A percentile compares a stretch with the other conserved stretches of the same genome.
Evolutionary conservation across 345 rosid species (phyloP).

Genomic region (Linum lewisii): DNA sequence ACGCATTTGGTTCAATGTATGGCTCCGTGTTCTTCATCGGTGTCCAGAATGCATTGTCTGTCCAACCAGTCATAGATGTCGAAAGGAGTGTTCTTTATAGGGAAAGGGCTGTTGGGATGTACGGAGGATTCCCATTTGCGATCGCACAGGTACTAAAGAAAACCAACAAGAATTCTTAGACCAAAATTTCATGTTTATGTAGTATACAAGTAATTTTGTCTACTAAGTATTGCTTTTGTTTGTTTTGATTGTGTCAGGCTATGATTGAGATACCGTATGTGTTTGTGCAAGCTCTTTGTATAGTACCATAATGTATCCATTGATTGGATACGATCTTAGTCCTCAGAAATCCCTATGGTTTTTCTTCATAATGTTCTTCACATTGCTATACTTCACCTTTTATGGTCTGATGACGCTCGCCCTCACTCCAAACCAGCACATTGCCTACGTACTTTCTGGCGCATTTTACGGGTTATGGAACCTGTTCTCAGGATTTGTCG

Average conservation of each 20-base stretch:
- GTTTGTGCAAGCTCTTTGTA: not conserved
- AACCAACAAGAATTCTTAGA: too few species aligned
- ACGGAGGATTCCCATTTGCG: not conserved
- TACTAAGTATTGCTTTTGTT: too few species aligned
- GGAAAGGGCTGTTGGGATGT: constrained; percentile 4
- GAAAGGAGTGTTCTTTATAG: not conserved
- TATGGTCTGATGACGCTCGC: not conserved
- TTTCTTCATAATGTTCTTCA: not conserved
- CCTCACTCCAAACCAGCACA: not conserved
- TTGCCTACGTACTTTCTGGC: not conserved
- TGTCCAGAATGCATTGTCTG: constrained; percentile 1
- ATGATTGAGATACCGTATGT: constrained; percentile 1
- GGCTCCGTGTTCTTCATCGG: not conserved
- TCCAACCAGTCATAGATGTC: not conserved
- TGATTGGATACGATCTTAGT: not conserved
- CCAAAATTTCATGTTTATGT: too few species aligned
- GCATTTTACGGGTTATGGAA: constrained; percentile 2
- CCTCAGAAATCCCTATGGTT: not conserved
- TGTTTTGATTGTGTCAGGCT: not conserved
- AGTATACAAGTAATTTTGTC: too few species aligned
- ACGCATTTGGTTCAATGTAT: constrained; percentile 2
- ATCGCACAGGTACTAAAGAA: not conserved
- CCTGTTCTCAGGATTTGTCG: not conserved
- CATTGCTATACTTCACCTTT: constrained; percentile 4
- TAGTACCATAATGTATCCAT: not conserved